Evolutionary conservation across 192 early-diverging fungal genomes (phyloP), one percentile per base, ranked within the genome.

Genomic region (Coemansia sp.): DNA sequence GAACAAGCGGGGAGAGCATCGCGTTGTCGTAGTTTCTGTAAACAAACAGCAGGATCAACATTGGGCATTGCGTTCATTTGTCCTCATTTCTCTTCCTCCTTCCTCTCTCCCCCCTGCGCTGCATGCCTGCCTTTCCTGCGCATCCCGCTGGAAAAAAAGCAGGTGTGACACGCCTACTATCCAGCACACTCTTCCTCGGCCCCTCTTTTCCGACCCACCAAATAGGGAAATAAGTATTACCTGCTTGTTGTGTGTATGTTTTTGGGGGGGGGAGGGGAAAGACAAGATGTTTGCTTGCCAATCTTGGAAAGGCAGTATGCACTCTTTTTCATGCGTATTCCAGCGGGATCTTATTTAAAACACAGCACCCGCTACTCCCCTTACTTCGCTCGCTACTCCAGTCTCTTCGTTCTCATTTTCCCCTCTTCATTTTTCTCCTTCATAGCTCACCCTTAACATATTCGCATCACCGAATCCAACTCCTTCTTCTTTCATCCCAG

Each of bases 51-150:
- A 59, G 39, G 57, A 59, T 59, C 57, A 18, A 59, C 57, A 59
- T 4, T 32, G 32, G 32, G 32, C 32, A 32, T 32, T 32, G 2
- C 2, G 32, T 4, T 32, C 32, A 32, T 40, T 52, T 19, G 21
- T 16, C 19, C 48, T 19, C 48, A 16, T 49, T 49, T 16, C 39
- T 37, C 37, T 6, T 41, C 57, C 57, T 10, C 55, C 10, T 15
- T 56, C 46, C 11, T 56, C 55, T 26, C 26, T 6, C 47, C 18
- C 11, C n/a, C 55, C 57, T 59, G 57, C 57, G 39, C 57, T 59
- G 57, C 57, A 59, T 59, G 57, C 57, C 57, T 59, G 57, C 57
- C 51, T 54, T 26, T 54, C 51, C 51, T 54, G 51, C 51, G 26
- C 51, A 8, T 6, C 26, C 51, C 32, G 32, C 32, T 32, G 32